These are phyloP conservation scores for Zasmidium cellare DNA, from an alignment of 2,329 filamentous ascomycete genomes.

Conservation along the genomic window DNA sequence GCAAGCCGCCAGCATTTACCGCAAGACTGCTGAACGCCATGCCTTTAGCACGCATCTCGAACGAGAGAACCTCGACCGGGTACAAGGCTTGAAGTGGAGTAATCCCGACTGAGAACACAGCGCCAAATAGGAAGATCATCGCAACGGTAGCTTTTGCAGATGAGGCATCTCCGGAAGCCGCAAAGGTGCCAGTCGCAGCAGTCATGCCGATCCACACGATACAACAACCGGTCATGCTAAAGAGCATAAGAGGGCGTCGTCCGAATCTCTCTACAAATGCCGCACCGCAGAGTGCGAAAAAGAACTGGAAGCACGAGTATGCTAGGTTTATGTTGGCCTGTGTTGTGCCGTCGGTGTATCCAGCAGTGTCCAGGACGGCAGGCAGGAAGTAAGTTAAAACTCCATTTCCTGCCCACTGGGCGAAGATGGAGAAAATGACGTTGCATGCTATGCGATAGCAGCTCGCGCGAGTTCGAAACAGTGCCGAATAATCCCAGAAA, in stretches of 20 bases:
- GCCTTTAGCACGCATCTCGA: conserved; percentile 47
- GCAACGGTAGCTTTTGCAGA: conserved; percentile 34
- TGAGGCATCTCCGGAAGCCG: conserved; percentile 24
- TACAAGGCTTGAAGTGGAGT: conserved; percentile 40
- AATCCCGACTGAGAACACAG: conserved; percentile 36
- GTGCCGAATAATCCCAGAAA: conserved; percentile 61
- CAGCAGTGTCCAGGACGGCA: conserved; percentile 37
- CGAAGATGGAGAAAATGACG: conserved; percentile 55
- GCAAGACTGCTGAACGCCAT: conserved; percentile 47
- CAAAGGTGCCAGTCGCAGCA: conserved; percentile 33
- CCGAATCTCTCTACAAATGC: conserved; percentile 36
- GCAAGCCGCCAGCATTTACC: conserved; percentile 46
- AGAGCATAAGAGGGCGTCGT: conserved; percentile 37
- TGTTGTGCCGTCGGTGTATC: conserved; percentile 33
- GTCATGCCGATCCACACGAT: conserved; percentile 40
- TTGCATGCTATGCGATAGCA: conserved; percentile 56
- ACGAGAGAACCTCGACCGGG: conserved; percentile 49
- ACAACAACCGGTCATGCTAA: conserved; percentile 38
- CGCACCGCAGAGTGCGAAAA: conserved; percentile 51
- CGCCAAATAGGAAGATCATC: conserved; percentile 35
- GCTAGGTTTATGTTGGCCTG: conserved; percentile 45
- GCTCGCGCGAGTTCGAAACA: conserved; percentile 53
- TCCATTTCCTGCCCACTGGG: conserved; percentile 43
- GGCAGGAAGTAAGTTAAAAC: conserved; percentile 46
- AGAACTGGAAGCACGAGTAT: conserved; percentile 63